These are phyloP conservation scores for Didymella keratinophila DNA, from an alignment of 2,329 filamentous ascomycete genomes.

Conservation along the genomic window DNA sequence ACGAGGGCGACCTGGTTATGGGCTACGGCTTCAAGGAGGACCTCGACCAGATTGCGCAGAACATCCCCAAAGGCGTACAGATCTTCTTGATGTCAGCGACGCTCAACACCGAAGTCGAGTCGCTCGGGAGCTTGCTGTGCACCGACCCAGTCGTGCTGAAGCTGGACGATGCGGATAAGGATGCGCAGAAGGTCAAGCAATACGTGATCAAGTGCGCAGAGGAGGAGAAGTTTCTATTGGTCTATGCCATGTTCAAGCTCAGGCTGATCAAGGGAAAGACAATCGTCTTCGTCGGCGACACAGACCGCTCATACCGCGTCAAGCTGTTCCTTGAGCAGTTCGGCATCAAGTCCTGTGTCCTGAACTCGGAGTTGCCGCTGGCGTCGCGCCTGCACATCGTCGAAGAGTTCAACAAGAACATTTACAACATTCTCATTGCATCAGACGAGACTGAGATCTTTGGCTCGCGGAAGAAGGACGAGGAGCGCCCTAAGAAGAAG, in stretches of 20 bases:
- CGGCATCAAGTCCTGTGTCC: constrained; percentile 87
- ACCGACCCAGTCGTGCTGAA: constrained; percentile 80
- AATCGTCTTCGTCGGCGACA: constrained; percentile 83
- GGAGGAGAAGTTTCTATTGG: constrained; percentile 93
- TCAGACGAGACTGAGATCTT: constrained; percentile 90
- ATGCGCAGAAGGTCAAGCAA: constrained; percentile 80
- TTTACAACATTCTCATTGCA: constrained; percentile 98
- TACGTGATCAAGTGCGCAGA: constrained; percentile 93
- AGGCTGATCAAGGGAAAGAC: constrained; percentile 93
- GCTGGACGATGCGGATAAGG: constrained; percentile 81
- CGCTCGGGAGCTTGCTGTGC: constrained; percentile 84
- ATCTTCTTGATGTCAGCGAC: constrained; percentile 95
- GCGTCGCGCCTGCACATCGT: constrained; percentile 94
- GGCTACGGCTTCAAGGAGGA: constrained; percentile 96
- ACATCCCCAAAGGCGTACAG: constrained; percentile 84
- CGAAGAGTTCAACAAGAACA: constrained; percentile 93
- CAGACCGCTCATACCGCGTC: constrained; percentile 88
- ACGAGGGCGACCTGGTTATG: constrained; percentile 92
- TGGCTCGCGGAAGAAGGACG: constrained; percentile 59
- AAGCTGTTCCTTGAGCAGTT: constrained; percentile 98
- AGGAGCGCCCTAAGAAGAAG: constrained; percentile 57
- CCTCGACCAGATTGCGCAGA: constrained; percentile 77
- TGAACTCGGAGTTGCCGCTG: constrained; percentile 93
- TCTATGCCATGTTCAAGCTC: constrained; percentile 94
- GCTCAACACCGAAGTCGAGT: constrained; percentile 84